phyloP scores from a whole-genome alignment of 2,329 filamentous ascomycete genomes.

The Coniochaeta ligniaria region DNA sequence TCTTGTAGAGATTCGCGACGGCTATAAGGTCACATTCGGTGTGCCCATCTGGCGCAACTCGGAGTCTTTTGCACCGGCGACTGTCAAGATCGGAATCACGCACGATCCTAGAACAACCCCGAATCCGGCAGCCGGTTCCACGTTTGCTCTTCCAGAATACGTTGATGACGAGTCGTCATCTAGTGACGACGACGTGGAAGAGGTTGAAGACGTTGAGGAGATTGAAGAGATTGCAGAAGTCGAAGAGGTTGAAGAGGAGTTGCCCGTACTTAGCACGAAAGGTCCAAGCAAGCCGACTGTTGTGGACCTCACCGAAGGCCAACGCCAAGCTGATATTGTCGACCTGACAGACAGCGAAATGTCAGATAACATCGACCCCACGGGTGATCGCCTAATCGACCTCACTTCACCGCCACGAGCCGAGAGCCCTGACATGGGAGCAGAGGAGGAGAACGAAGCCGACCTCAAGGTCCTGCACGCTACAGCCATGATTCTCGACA shows the following conservation, averaged over 20 bases:
- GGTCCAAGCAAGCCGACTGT: background rate
- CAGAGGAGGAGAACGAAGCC: background rate
- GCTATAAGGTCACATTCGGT: constrained; percentile 31
- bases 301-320: background rate
- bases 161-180: background rate
- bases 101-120: constrained; percentile 4
- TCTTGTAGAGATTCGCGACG: constrained; percentile 17
- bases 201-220: background rate
- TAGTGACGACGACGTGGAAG: background rate
- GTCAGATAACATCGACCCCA: background rate
- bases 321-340: background rate
- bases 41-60: constrained; percentile 27
- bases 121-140: constrained; percentile 9
- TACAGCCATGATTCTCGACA: background rate
- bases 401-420: constrained; percentile 1
- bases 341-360: constrained; percentile 1
- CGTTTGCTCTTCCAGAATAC: background rate
- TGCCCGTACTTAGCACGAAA: background rate
- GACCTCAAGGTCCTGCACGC: background rate
- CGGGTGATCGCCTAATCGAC: background rate
- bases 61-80: constrained; percentile 20
- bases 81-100: constrained; percentile 15
- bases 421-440: background rate
- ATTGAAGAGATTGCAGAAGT: too few species aligned
- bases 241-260: background rate